phyloP scores from a whole-genome alignment of 2,329 filamentous ascomycete species.

The Calonectria pseudoreteaudii region DNA sequence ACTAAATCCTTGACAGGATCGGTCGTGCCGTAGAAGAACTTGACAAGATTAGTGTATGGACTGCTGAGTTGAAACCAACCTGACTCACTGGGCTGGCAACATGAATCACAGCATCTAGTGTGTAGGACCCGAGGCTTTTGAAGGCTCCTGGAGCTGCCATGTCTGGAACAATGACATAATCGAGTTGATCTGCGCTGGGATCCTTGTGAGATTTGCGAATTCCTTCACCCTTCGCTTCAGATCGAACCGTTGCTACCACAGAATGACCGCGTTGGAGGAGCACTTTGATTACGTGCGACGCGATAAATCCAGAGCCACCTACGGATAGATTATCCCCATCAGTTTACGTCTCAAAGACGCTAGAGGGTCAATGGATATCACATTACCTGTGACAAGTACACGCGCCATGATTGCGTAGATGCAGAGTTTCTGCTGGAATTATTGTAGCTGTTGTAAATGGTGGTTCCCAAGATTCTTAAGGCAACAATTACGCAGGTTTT shows the following conservation, averaged over 20 bases:
- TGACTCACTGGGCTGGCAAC: slow-evolving; percentile 12
- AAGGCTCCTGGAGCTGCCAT: background rate
- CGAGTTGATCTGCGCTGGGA: background rate
- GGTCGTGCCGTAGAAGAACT: background rate
- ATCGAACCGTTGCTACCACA: slow-evolving; percentile 13
- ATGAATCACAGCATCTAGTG: slow-evolving; percentile 13
- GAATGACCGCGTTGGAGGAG: slow-evolving; percentile 14
- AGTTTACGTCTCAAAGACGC: background rate
- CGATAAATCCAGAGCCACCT: slow-evolving; percentile 20
- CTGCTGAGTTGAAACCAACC: too few species aligned
- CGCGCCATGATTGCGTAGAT: background rate
- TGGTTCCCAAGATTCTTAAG: background rate
- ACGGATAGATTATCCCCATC: background rate
- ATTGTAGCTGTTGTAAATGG: background rate
- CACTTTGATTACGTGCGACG: slow-evolving; percentile 9
- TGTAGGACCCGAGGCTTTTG: background rate
- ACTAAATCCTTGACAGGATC: slow-evolving; percentile 16
- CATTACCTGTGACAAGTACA: slow-evolving; percentile 3
- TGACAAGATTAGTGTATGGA: too few species aligned
- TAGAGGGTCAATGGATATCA: background rate
- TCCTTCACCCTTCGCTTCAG: background rate
- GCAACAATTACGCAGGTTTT: background rate
- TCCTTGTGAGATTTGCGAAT: background rate
- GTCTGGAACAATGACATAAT: slow-evolving; percentile 8
- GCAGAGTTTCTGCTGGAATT: background rate